These are phyloP conservation scores for Eimeria sp. DNA, from an alignment of 169 alveolate species.

Conservation along the genomic window DNA sequence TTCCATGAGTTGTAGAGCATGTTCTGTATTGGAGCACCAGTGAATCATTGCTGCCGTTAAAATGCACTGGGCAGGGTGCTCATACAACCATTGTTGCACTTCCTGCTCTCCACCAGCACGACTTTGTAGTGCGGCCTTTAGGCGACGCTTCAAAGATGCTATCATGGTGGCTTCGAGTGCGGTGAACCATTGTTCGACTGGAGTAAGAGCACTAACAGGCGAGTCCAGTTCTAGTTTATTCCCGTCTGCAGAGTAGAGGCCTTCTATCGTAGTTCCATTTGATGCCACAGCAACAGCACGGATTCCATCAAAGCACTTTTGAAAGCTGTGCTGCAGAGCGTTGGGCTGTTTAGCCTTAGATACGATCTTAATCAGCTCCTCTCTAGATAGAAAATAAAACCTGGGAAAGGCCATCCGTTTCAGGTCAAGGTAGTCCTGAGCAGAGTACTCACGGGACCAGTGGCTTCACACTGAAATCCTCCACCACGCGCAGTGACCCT, in stretches of 20 bases:
- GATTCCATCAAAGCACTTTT: slow-evolving; percentile 91
- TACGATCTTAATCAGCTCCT: slow-evolving; percentile 92
- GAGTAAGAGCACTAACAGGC: slow-evolving; percentile 53
- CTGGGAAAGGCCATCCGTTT: slow-evolving; percentile 95
- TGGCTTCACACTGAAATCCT: neutral
- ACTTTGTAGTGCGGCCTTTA: slow-evolving; percentile 38
- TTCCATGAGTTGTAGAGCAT: slow-evolving; percentile 26
- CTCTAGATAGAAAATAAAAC: slow-evolving; percentile 95
- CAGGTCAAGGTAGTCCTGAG: slow-evolving; percentile 93
- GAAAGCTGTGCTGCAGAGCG: slow-evolving; percentile 88
- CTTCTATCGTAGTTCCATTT: slow-evolving; percentile 35
- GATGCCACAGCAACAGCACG: slow-evolving; percentile 81
- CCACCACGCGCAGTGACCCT: neutral
- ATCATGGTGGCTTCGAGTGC: slow-evolving; percentile 56
- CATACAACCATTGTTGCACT: slow-evolving; percentile 3
- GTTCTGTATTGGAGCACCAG: slow-evolving; percentile 55
- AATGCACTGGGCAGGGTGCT: slow-evolving; percentile 79
- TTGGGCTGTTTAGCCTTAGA: slow-evolving; percentile 90
- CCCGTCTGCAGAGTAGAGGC: slow-evolving; percentile 29
- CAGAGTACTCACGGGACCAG: slow-evolving; percentile 87
- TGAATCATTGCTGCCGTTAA: slow-evolving; percentile 44
- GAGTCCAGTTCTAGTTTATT: slow-evolving; percentile 37
- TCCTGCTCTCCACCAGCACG: slow-evolving; percentile 24
- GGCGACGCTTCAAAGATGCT: slow-evolving; percentile 6
- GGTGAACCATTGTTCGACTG: slow-evolving; percentile 66